Evolutionary conservation across 371 early-diverging fungal species (phyloP).

Genomic region (Mucor lusitanicus): DNA sequence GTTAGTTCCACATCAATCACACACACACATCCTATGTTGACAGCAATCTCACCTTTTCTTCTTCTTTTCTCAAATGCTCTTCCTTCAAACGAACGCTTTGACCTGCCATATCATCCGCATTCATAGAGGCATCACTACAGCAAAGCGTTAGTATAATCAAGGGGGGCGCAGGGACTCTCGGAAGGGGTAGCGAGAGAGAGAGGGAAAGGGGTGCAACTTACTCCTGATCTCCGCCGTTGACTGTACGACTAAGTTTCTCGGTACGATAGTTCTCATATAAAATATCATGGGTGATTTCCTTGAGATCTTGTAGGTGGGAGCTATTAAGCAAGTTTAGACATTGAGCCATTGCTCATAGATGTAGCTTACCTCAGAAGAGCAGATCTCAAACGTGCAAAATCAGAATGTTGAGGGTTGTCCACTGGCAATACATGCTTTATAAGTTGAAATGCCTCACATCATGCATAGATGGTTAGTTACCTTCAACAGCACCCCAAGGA

Average conservation of each 20-base stretch:
- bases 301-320: conserved; percentile 94
- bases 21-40: background rate
- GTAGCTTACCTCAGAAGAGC: conserved; percentile 73
- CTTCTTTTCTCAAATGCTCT: conserved; percentile 65
- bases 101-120: conserved; percentile 57
- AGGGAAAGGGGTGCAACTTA: background rate
- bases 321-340: conserved; percentile 28
- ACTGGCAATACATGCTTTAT: conserved; percentile 38
- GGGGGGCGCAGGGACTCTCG: background rate
- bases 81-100: conserved; percentile 58
- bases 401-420: conserved; percentile 90
- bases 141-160: no score
- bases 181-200: background rate
- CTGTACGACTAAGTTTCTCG: conserved; percentile 81
- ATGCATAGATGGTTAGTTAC: conserved; percentile 17
- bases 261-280: conserved; percentile 93
- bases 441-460: background rate
- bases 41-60: conserved; percentile 51
- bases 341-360: background rate
- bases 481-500: conserved; percentile 99
- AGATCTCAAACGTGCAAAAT: conserved; percentile 94
- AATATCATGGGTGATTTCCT: conserved; percentile 82
- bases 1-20: conserved; percentile 1
- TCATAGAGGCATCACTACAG: conserved; percentile 39
- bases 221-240: conserved; percentile 53